These are phyloP conservation scores for Lathyrus tuberosus DNA, from an alignment of 306 rosid genomes.

Conservation along the genomic window DNA sequence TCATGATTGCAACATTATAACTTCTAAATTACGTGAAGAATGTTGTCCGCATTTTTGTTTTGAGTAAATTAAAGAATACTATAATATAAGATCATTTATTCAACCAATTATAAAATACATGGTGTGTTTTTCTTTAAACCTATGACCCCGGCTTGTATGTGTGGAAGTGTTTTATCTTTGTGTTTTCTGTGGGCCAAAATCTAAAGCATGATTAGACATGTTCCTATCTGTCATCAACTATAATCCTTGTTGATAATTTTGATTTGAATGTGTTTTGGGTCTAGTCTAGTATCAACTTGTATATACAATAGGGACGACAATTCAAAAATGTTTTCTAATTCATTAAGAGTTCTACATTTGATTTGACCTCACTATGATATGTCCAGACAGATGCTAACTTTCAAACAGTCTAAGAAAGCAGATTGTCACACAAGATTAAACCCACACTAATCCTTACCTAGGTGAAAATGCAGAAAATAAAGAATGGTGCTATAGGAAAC, in stretches of 20 bases:
- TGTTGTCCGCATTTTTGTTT: slow-evolving; percentile 46
- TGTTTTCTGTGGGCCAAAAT: slow-evolving; percentile 41
- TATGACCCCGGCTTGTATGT: slow-evolving; percentile 29
- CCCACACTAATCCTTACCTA: not conserved
- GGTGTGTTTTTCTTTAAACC: slow-evolving; percentile 1
- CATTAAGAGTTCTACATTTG: too few species aligned
- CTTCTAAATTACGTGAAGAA: slow-evolving; percentile 37
- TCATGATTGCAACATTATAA: slow-evolving; percentile 7
- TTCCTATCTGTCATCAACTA: slow-evolving; percentile 13
- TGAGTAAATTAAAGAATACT: slow-evolving; percentile 5
- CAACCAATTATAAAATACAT: slow-evolving; percentile 35
- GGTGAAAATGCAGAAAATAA: not conserved
- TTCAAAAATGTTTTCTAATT: slow-evolving; percentile 31
- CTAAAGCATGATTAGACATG: slow-evolving; percentile 37
- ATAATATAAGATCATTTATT: not conserved
- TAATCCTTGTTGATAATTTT: slow-evolving; percentile 24
- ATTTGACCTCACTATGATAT: slow-evolving; percentile 27
- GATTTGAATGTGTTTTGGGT: slow-evolving; percentile 25
- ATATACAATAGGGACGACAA: slow-evolving; percentile 6
- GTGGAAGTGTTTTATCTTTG: slow-evolving; percentile 42
- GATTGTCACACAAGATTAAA: not conserved
- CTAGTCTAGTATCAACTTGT: slow-evolving; percentile 2
- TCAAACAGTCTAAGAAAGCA: too few species aligned
- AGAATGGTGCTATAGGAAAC: too few species aligned
- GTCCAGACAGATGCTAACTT: too few species aligned